These are phyloP conservation scores for Tolypocladium album DNA, from an alignment of 2,329 filamentous ascomycete genomes.

Conservation along the genomic window DNA sequence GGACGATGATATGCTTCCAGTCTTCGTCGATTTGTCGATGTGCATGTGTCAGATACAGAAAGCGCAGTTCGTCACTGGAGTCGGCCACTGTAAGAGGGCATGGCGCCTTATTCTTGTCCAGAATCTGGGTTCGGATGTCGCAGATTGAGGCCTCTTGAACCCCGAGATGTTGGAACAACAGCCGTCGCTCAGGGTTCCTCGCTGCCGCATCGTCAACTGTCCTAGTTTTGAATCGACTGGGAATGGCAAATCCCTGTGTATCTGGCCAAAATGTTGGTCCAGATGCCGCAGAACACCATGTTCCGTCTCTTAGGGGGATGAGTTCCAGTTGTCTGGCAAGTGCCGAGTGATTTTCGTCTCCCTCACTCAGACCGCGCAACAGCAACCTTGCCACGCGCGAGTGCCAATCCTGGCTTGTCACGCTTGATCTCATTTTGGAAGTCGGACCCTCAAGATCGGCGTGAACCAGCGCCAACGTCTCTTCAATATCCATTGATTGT, in stretches of 20 bases:
- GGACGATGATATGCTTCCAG: not conserved
- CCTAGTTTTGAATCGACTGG: not conserved
- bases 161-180: not conserved
- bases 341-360: not conserved
- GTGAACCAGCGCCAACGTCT: not conserved
- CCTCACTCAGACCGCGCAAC: not conserved
- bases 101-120: not conserved
- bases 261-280: not conserved
- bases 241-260: not conserved
- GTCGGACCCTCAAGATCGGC: not conserved
- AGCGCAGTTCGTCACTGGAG: not conserved
- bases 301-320: not conserved
- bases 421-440: not conserved
- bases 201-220: not conserved
- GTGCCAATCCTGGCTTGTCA: not conserved
- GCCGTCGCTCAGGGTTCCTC: not conserved
- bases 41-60: slow-evolving; percentile 1
- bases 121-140: not conserved
- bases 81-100: not conserved
- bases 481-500: not conserved
- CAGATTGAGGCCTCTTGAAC: not conserved
- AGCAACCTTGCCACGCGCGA: not conserved
- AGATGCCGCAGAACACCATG: not conserved
- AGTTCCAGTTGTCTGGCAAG: not conserved
- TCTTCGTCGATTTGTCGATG: not conserved